Evolutionary conservation across 2,329 filamentous ascomycete species (phyloP).

Genomic region (Trichoderma pleuroti): DNA sequence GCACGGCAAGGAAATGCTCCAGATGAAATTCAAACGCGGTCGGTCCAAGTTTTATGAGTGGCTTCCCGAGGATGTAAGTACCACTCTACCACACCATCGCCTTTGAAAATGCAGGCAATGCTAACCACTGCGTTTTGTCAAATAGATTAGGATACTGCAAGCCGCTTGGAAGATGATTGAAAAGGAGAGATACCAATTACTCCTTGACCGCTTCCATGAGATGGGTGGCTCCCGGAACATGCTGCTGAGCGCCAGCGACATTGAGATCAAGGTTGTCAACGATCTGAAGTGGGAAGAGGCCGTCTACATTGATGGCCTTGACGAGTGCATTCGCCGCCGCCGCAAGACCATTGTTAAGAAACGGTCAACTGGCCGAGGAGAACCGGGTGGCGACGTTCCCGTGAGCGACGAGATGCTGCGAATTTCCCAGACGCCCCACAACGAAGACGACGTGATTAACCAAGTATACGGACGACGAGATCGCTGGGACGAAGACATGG

Average conservation of each 20-base stretch:
- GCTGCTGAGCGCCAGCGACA: slow-evolving; percentile 48
- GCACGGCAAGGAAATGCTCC: slow-evolving; percentile 47
- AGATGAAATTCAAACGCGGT: slow-evolving; percentile 54
- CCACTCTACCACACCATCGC: neutral
- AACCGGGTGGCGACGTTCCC: slow-evolving; percentile 27
- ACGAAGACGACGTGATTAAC: slow-evolving; percentile 36
- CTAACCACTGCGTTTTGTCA: neutral
- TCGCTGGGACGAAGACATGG: slow-evolving; percentile 28
- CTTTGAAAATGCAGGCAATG: neutral
- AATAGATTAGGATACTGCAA: slow-evolving; percentile 40
- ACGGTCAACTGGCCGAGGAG: slow-evolving; percentile 24
- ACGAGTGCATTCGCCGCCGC: slow-evolving; percentile 38
- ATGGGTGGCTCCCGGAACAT: slow-evolving; percentile 47
- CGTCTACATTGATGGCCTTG: slow-evolving; percentile 39
- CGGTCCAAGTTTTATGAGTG: slow-evolving; percentile 48
- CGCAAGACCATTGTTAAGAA: slow-evolving; percentile 37
- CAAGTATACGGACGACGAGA: slow-evolving; percentile 29
- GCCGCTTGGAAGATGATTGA: slow-evolving; percentile 42
- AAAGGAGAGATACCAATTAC: slow-evolving; percentile 40
- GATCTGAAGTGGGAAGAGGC: slow-evolving; percentile 41
- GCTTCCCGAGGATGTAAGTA: slow-evolving; percentile 49
- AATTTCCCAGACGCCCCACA: slow-evolving; percentile 33
- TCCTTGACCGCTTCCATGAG: slow-evolving; percentile 46
- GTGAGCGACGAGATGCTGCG: slow-evolving; percentile 42
- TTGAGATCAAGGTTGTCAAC: slow-evolving; percentile 48